Percentiles rank a stretch among this genome's conserved stretches.
Conservation (phyloP, 179 eudicot species). For the Dionaea muscipula region DNA sequence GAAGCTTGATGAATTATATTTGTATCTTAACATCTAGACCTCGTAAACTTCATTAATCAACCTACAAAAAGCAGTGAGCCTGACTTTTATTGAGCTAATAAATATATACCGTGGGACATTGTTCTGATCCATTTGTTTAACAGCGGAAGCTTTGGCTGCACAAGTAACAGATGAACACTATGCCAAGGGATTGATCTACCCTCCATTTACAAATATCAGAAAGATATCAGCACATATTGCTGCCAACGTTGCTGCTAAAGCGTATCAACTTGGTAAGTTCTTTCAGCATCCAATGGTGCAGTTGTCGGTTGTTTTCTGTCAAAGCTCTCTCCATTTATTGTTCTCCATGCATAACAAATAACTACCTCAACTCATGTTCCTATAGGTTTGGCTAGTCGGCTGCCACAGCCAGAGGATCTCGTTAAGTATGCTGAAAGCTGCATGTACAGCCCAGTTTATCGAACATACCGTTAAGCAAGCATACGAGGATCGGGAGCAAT, state of each 20-base stretch:
- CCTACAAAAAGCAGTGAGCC: too few relatives aligned
- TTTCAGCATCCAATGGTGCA: background rate
- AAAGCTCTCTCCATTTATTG: too few relatives aligned
- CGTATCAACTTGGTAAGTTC: conserved; percentile 70
- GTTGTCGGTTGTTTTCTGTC: background rate
- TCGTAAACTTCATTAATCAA: too few relatives aligned
- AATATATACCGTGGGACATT: too few relatives aligned
- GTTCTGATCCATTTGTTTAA: too few relatives aligned
- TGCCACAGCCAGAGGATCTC: conserved; percentile 62
- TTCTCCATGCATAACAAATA: background rate
- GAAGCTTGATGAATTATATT: too few relatives aligned
- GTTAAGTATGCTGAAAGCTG: conserved; percentile 67
- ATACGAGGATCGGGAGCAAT: too few relatives aligned
- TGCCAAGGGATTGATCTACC: conserved; percentile 68
- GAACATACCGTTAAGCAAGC: conserved; percentile 36
- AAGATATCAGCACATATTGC: conserved; percentile 84
- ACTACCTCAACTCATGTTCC: background rate
- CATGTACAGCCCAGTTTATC: conserved; percentile 78
- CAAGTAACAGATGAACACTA: conserved; percentile 70
- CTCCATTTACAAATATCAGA: conserved; percentile 64
- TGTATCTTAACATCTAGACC: too few relatives aligned
- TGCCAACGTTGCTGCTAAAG: conserved; percentile 79
- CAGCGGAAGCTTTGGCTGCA: conserved; percentile 90
- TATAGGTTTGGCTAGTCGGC: conserved; percentile 70
- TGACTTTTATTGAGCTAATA: too few relatives aligned